Evolutionary conservation across 2,329 filamentous ascomycete species (phyloP).

Genomic region (Tolypocladium endophyticum): DNA sequence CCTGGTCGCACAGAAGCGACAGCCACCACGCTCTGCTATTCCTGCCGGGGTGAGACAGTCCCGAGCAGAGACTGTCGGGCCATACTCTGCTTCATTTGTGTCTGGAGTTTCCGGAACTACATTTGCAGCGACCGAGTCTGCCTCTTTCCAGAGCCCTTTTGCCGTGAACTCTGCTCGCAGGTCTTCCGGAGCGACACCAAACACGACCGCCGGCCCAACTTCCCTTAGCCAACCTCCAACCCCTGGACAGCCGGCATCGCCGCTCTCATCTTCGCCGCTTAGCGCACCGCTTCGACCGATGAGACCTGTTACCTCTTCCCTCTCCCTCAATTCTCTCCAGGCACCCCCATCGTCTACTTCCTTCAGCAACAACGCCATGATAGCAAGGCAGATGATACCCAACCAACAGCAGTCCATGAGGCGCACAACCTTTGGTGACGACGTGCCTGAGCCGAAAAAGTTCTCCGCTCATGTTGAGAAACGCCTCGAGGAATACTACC

Average conservation of each 20-base stretch:
- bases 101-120: slow-evolving; percentile 23
- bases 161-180: background rate
- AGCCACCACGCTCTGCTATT: slow-evolving; percentile 10
- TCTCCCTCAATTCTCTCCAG: slow-evolving; percentile 12
- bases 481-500: slow-evolving; percentile 43
- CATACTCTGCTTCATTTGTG: slow-evolving; percentile 17
- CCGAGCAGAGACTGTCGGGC: slow-evolving; percentile 8
- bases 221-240: slow-evolving; percentile 11
- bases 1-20: slow-evolving; percentile 24
- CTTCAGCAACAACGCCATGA: slow-evolving; percentile 11
- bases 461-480: slow-evolving; percentile 38
- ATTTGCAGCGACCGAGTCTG: slow-evolving; percentile 18
- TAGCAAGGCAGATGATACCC: slow-evolving; percentile 30
- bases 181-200: background rate
- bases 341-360: slow-evolving; percentile 11
- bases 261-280: slow-evolving; percentile 11
- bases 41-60: slow-evolving; percentile 12
- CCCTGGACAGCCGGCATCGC: slow-evolving; percentile 7
- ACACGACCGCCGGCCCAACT: slow-evolving; percentile 3
- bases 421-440: slow-evolving; percentile 26
- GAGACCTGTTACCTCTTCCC: slow-evolving; percentile 11
- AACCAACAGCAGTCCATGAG: slow-evolving; percentile 33
- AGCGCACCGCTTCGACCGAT: slow-evolving; percentile 8
- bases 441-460: slow-evolving; percentile 30
- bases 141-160: slow-evolving; percentile 3